Evolutionary conservation across 805 yeast species (phyloP), one percentile per base, ranked within the genome.

Genomic region (Yamadazyma sp.): DNA sequence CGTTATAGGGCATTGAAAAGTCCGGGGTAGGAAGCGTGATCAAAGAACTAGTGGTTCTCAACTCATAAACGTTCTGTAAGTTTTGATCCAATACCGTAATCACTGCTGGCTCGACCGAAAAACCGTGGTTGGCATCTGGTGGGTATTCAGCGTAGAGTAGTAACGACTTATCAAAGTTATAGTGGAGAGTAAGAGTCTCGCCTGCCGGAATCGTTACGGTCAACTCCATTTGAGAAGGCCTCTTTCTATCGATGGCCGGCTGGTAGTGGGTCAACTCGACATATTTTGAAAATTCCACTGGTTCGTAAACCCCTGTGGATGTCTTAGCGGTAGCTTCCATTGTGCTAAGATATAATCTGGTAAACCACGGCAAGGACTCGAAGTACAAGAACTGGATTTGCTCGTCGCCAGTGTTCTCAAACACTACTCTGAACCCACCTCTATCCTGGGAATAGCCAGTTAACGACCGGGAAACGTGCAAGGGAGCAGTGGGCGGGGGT

Each of bases 61-160:
- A 50, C 42, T 76, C 71, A 49, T 83, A 82, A 6, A 26, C 37
- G 10, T 37, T 44, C 13, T 42, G 27, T 10, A 55, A 54, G 20
- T 49, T 40, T 3, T 32, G 43, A 8, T 60, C 57, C 6, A 80
- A 36, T 0, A 86, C 75, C 2, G 83, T 74, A 9, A 88, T 70
- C 8, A 87, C 83, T 4, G 95, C 95, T 0, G 98, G 95, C 16
- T 93, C 93, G 29, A 93, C 79, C 42, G 90, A 91, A 61, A 93
- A 93, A 1, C 99, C 99, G 52, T 93, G 97, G 57, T 93, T 93
- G 2, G 99, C 98, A 67, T 93, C 99, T 1, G 99, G 99, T n/a
- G 99, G 99, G 54, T 93, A 93, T 57, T 93, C 98, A 3, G 89
- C 84, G 44, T 85, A 80, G 40, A 82, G 73, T 20, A 93, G 70